Percentiles rank a stretch among this genome's conserved stretches.
These are phyloP conservation scores for Hymenoscyphus salicellus DNA, from an alignment of 2,329 filamentous ascomycete genomes.

Conservation along the genomic window DNA sequence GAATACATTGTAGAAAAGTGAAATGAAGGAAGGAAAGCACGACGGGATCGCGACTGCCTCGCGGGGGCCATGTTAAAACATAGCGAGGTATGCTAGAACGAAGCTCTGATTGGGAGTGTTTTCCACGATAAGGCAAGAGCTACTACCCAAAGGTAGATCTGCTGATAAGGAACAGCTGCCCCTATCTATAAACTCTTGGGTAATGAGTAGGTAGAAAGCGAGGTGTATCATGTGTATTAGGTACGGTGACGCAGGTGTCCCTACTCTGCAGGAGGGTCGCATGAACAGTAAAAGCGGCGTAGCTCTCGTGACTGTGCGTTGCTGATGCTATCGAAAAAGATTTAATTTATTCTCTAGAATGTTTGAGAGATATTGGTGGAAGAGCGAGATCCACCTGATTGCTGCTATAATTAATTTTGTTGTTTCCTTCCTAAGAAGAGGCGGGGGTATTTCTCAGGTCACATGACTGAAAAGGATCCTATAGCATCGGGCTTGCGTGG, in stretches of 20 bases:
- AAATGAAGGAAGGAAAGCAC: not conserved
- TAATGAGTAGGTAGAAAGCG: not conserved
- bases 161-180: not conserved
- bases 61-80: not conserved
- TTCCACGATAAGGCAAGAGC: not conserved
- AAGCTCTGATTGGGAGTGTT: not conserved
- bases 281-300: too few species aligned
- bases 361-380: too few species aligned
- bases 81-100: not conserved
- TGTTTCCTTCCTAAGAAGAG: too few species aligned
- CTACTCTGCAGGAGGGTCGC: not conserved
- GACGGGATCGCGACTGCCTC: not conserved
- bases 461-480: too few species aligned
- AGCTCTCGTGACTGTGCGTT: too few species aligned
- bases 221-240: not conserved
- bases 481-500: too few species aligned
- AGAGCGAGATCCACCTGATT: too few species aligned
- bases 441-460: too few species aligned
- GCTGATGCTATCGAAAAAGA: too few species aligned
- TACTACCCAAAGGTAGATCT: not conserved
- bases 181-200: not conserved
- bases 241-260: not conserved
- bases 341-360: too few species aligned
- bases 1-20: not conserved
- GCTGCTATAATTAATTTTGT: too few species aligned